These are phyloP conservation scores for Ganoderma leucocontextum DNA, from an alignment of 1,284 basidiomycete genomes.

Conservation along the genomic window DNA sequence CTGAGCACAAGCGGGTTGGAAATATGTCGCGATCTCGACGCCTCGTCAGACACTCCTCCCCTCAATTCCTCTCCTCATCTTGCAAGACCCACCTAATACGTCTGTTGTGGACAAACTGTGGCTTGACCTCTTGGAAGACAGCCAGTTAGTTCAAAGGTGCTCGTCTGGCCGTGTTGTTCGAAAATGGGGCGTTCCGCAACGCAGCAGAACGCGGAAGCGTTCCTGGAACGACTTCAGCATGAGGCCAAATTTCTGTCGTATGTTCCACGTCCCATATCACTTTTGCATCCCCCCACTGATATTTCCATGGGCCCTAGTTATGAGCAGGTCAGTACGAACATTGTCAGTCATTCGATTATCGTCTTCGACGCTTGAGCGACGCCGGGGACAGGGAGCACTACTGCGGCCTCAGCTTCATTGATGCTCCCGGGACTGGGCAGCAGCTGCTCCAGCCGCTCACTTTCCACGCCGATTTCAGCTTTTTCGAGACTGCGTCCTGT, in stretches of 20 bases:
- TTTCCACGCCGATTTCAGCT: neutral
- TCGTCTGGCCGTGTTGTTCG: neutral
- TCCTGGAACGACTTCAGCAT: neutral
- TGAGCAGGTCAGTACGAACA: neutral
- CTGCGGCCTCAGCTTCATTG: too few relatives aligned
- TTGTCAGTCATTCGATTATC: neutral
- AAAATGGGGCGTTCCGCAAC: neutral
- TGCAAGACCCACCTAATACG: too few relatives aligned
- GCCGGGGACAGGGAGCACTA: neutral
- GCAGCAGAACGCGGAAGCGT: neutral
- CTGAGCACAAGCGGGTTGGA: neutral
- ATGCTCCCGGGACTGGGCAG: neutral
- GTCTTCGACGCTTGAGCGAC: neutral
- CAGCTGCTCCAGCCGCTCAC: neutral
- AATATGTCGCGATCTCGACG: neutral
- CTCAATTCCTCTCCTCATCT: neutral
- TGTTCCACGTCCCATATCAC: neutral
- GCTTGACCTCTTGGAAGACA: neutral
- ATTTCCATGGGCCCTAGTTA: neutral
- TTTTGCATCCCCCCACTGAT: too few relatives aligned
- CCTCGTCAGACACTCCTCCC: neutral
- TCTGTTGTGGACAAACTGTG: too few relatives aligned
- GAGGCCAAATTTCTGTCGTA: conserved; percentile 9
- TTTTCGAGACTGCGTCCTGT: neutral
- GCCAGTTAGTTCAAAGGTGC: neutral